Percentiles rank a stretch among this genome's conserved stretches.
Evolutionary conservation across 768 basidiomycete genomes (phyloP).

Genomic region (Leccinum disarticulatum): DNA sequence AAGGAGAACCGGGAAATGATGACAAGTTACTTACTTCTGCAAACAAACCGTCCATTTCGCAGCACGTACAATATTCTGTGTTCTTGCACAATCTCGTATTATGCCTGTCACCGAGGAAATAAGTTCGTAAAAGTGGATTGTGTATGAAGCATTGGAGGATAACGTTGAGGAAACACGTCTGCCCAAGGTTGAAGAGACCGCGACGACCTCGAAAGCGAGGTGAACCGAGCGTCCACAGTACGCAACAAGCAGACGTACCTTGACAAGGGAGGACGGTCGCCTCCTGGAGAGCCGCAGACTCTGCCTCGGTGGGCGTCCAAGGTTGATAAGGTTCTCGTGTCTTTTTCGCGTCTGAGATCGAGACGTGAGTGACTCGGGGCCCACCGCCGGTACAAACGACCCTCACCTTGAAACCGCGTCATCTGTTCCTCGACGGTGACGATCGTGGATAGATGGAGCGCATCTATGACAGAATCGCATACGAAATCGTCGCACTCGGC

Average conservation of each 20-base stretch:
- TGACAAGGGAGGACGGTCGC: conserved; percentile 65
- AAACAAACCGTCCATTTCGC: conserved; percentile 90
- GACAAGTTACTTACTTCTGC: conserved; percentile 50
- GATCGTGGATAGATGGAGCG: conserved; percentile 42
- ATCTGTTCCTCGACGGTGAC: conserved; percentile 60
- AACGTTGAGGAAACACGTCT: conserved; percentile 93
- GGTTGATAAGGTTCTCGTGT: conserved; percentile 47
- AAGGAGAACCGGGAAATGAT: neutral
- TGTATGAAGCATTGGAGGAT: conserved; percentile 87
- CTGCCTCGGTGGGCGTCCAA: conserved; percentile 48
- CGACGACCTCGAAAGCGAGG: conserved; percentile 55
- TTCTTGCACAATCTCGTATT: conserved; percentile 68
- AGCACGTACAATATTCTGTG: conserved; percentile 73
- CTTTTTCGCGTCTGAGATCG: conserved; percentile 37
- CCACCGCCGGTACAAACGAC: neutral
- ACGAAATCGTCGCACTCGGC: conserved; percentile 72
- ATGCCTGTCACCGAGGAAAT: conserved; percentile 90
- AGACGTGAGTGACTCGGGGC: neutral
- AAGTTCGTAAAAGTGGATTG: conserved; percentile 86
- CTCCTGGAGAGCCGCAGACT: conserved; percentile 47
- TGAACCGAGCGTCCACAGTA: conserved; percentile 1
- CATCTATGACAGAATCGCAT: conserved; percentile 55
- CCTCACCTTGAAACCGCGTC: conserved; percentile 51
- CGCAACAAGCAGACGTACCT: conserved; percentile 41
- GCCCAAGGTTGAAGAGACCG: conserved; percentile 84